phyloP scores from a whole-genome alignment of 75 land plant genomes.

The Picea sitchensis region DNA sequence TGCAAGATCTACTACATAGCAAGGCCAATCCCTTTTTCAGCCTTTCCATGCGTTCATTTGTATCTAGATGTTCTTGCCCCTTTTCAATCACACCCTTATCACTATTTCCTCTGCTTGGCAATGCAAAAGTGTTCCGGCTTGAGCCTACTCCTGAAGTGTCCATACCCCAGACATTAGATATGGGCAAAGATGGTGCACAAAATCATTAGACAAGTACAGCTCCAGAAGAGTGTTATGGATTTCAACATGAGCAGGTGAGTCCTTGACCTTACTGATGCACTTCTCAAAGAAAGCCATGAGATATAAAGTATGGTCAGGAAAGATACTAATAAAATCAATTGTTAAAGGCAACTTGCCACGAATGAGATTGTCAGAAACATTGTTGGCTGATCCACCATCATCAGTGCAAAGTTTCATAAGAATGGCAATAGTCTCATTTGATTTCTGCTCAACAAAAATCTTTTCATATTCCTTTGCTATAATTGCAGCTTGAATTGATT shows the following conservation, averaged over 20 bases:
- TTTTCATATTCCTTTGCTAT: constrained; percentile 84
- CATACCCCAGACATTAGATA: not conserved
- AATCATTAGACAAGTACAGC: constrained; percentile 72
- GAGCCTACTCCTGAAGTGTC: not conserved
- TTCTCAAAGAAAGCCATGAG: constrained; percentile 77
- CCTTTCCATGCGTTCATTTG: constrained; percentile 30
- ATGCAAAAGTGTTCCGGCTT: not conserved
- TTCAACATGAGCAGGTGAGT: constrained; percentile 79
- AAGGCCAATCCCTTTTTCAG: constrained; percentile 54
- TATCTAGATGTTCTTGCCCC: not conserved
- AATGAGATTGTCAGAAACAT: constrained; percentile 20
- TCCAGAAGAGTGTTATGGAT: constrained; percentile 83
- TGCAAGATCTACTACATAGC: constrained; percentile 74
- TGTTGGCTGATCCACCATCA: constrained; percentile 27
- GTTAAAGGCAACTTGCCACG: constrained; percentile 58
- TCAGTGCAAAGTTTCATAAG: constrained; percentile 75
- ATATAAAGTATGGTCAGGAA: constrained; percentile 68
- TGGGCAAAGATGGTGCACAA: constrained; percentile 33
- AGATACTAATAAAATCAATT: constrained; percentile 82
- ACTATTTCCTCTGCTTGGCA: not conserved
- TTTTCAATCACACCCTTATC: constrained; percentile 12
- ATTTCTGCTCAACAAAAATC: constrained; percentile 73
- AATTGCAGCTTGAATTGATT: constrained; percentile 61
- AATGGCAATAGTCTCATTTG: constrained; percentile 69
- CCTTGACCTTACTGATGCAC: constrained; percentile 65